Evolutionary conservation across 305 asterid genomes (phyloP).

Genomic region (Fraxinus angustifolia): DNA sequence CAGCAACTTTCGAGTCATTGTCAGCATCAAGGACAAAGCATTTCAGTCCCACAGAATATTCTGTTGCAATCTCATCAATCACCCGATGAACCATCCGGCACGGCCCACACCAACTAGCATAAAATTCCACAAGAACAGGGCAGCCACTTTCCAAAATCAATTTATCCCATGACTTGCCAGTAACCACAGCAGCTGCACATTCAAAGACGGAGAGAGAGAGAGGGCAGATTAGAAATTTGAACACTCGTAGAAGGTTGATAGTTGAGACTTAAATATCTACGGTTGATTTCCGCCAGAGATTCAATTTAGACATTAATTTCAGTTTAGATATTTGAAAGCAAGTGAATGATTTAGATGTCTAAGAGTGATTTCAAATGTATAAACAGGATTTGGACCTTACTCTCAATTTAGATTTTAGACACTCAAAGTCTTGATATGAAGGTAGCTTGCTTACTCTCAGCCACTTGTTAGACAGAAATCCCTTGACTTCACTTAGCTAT

Average conservation of each 20-base stretch:
- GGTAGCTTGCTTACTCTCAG: background rate
- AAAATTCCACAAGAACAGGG: conserved; percentile 80
- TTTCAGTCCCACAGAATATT: conserved; percentile 69
- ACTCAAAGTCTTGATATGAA: background rate
- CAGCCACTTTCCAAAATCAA: conserved; percentile 48
- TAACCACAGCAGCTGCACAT: conserved; percentile 57
- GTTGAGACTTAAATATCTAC: too few species aligned
- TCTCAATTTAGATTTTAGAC: too few species aligned
- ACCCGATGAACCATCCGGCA: conserved; percentile 91
- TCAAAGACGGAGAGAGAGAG: conserved; percentile 10
- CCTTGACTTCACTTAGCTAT: background rate
- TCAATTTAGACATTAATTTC: too few species aligned
- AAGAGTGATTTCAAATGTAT: background rate
- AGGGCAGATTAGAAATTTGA: background rate
- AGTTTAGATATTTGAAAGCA: background rate
- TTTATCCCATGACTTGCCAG: conserved; percentile 71
- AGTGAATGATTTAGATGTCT: background rate
- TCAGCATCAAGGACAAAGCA: conserved; percentile 70
- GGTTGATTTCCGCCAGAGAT: too few species aligned
- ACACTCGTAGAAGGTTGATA: too few species aligned
- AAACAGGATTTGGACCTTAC: background rate
- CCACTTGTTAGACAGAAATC: background rate
- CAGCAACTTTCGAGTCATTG: conserved; percentile 55
- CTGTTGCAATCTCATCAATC: conserved; percentile 70
- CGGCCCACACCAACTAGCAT: conserved; percentile 92